Evolutionary conservation across 495 filamentous ascomycete species (phyloP).

Genomic region (Baudoinia panamericana): DNA sequence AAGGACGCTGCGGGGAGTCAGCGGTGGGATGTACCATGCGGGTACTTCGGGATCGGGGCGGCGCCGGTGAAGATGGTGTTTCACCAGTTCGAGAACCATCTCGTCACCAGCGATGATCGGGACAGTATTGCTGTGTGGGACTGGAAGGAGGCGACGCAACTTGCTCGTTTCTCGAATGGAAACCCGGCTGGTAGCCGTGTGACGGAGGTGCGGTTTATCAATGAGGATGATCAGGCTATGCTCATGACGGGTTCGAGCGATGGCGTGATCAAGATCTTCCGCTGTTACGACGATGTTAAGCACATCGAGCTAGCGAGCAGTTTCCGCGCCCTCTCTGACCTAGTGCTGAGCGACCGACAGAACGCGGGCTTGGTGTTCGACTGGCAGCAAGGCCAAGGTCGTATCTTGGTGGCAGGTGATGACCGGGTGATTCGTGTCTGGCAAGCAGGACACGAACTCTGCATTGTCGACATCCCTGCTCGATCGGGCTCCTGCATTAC

Average conservation of each 20-base stretch:
- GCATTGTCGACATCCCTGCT: constrained; percentile 84
- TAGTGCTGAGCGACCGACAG: constrained; percentile 80
- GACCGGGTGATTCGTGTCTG: constrained; percentile 91
- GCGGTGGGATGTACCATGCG: constrained; percentile 65
- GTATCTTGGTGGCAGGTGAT: constrained; percentile 86
- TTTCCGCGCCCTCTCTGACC: constrained; percentile 84
- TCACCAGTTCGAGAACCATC: constrained; percentile 93
- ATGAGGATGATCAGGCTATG: constrained; percentile 92
- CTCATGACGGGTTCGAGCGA: constrained; percentile 92
- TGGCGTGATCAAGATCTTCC: constrained; percentile 84
- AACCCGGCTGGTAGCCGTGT: constrained; percentile 86
- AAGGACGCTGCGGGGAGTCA: constrained; percentile 74
- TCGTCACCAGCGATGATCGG: constrained; percentile 84
- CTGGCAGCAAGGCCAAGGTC: constrained; percentile 96
- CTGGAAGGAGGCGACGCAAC: constrained; percentile 58
- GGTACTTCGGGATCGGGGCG: constrained; percentile 70
- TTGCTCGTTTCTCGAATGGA: constrained; percentile 82
- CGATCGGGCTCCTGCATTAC: constrained; percentile 94
- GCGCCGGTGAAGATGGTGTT: constrained; percentile 89
- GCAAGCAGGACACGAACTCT: constrained; percentile 88
- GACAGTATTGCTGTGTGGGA: constrained; percentile 91
- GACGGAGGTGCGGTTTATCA: constrained; percentile 90
- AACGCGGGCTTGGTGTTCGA: constrained; percentile 94
- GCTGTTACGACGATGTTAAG: constrained; percentile 64
- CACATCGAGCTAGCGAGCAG: constrained; percentile 76